A percentile compares a stretch with the other conserved stretches of the same genome.
Conservation (phyloP, 2,329 filamentous ascomycete genomes). For the Ceratocystis alfenasii region DNA sequence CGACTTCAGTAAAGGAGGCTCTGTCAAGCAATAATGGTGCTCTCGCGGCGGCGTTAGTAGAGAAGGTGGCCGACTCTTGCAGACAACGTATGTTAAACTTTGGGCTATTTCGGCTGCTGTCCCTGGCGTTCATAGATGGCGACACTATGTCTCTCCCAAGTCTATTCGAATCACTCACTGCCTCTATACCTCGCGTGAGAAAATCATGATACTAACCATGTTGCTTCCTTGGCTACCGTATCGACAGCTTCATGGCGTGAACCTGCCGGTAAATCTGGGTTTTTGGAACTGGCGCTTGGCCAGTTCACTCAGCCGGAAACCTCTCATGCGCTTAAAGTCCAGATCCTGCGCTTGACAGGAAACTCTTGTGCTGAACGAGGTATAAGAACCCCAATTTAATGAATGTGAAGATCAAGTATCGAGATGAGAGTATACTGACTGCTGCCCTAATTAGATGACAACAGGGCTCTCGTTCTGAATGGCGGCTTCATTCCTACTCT, state of each 20-base stretch:
- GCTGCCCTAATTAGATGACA: slow-evolving; percentile 38
- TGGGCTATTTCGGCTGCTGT: not conserved
- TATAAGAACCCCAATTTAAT: not conserved
- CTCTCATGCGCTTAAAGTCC: slow-evolving; percentile 7
- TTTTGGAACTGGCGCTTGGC: slow-evolving; percentile 11
- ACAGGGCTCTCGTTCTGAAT: slow-evolving; percentile 43
- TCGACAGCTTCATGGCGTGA: slow-evolving; percentile 18
- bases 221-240: not conserved
- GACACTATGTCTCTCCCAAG: not conserved
- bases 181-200: not conserved
- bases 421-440: not conserved
- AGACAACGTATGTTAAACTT: slow-evolving; percentile 18
- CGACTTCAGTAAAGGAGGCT: slow-evolving; percentile 9
- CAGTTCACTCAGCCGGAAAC: not conserved
- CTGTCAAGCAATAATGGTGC: not conserved
- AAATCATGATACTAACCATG: slow-evolving; percentile 3
- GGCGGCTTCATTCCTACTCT: slow-evolving; percentile 38
- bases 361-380: slow-evolving; percentile 21
- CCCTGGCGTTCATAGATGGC: not conserved
- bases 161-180: not conserved
- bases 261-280: slow-evolving; percentile 15
- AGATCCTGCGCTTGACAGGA: slow-evolving; percentile 20
- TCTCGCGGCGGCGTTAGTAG: slow-evolving; percentile 11
- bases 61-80: slow-evolving; percentile 18
- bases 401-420: not conserved